Conservation (phyloP, 805 yeast species). For the Zygosaccharomyces siamensis region DNA sequence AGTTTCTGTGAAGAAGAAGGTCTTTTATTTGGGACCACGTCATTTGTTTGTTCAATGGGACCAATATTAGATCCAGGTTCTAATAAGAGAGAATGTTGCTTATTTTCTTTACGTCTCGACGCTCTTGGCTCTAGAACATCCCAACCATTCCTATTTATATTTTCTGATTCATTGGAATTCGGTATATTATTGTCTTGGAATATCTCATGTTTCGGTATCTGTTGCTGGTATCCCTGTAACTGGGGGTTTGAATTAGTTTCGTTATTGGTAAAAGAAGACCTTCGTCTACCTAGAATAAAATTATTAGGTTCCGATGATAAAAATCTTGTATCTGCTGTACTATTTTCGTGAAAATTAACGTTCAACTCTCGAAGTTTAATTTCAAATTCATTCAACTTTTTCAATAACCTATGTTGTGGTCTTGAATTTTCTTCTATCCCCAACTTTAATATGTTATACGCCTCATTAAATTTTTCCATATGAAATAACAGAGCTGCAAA, state of each 20-base stretch:
- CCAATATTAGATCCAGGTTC: slow-evolving; percentile 44
- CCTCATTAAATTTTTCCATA: slow-evolving; percentile 14
- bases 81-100: slow-evolving; percentile 52
- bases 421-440: slow-evolving; percentile 54
- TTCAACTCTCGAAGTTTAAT: slow-evolving; percentile 13
- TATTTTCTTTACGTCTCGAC: slow-evolving; percentile 61
- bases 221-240: background rate
- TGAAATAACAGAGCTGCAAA: slow-evolving; percentile 48
- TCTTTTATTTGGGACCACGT: background rate
- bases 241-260: background rate
- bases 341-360: slow-evolving; percentile 7
- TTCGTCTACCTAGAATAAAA: slow-evolving; percentile 15
- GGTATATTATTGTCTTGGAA: slow-evolving; percentile 7
- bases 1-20: slow-evolving; percentile 20
- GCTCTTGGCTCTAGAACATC: slow-evolving; percentile 46
- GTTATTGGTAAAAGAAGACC: slow-evolving; percentile 5
- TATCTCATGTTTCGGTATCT: slow-evolving; percentile 5
- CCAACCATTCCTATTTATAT: slow-evolving; percentile 32
- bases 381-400: slow-evolving; percentile 14
- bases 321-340: slow-evolving; percentile 4
- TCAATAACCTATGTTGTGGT: slow-evolving; percentile 48
- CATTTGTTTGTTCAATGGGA: slow-evolving; percentile 41
- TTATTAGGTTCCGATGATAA: slow-evolving; percentile 6
- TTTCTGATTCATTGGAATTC: slow-evolving; percentile 4
- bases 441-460: slow-evolving; percentile 15